Evolutionary conservation across 2,329 filamentous ascomycete genomes (phyloP), one percentile per base, ranked within the genome.

Genomic region (Sordariomycetes sp.): DNA sequence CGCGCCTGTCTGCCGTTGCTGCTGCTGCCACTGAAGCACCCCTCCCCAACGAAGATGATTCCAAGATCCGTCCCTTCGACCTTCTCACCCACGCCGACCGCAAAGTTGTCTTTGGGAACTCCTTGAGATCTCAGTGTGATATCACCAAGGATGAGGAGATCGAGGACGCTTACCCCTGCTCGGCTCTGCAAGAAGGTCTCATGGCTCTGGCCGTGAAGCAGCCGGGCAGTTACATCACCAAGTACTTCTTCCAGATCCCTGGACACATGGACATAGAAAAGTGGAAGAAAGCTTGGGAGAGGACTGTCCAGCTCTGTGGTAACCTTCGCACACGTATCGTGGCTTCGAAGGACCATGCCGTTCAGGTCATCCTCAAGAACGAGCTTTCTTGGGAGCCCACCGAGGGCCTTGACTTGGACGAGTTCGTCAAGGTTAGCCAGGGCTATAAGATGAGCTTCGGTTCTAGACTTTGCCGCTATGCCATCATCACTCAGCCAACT

Each of bases 121-220:
- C n/a, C 14, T 14, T 14, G 9, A 15, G 7, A 9, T 10, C 33
- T 9, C 12, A 40, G 25, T 36, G 27, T 27, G 36, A 30, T 10
- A 15, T 39, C 10, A 3, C 33, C 14, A 9, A 21, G 10, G 18
- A 35, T 33, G 37, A 45, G 37, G 27, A 30, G 10, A 46, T 68
- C 6, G 59, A 69, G 32, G 67, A 72, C 35, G 47, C 65, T 0
- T 72, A 68, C 32, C 68, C 67, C 1, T 66, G 63, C 44, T 65
- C 66, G 0, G 55, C 65, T 1, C 46, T 69, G 1, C 68, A 72
- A 38, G 64, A 68, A 41, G 64, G 61, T 5, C 53, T 72, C 3
- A 59, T 72, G 46, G 61, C 64, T 2, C 42, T 71, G 4, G 61
- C 68, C 8, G 52, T 54, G 32, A 63, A 62, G 40, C n/a, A 37